phyloP scores from a whole-genome alignment of 345 rosid species.

The Capsella bursapastoris region DNA sequence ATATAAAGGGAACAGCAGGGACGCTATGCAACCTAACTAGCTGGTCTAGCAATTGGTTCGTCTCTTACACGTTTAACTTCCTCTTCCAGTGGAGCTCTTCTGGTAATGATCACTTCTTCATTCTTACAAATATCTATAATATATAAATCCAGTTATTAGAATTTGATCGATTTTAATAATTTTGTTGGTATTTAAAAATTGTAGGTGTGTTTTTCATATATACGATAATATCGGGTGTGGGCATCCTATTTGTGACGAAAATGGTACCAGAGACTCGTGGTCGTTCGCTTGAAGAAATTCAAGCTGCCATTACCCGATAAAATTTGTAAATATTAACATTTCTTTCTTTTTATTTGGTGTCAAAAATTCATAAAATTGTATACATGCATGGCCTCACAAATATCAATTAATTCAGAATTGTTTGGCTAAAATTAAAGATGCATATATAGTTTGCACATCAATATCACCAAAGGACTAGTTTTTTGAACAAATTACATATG shows the following conservation, averaged over 20 bases:
- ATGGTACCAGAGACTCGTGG: constrained; percentile 86
- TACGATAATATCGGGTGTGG: constrained; percentile 58
- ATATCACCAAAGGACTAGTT: no score
- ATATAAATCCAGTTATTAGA: background rate
- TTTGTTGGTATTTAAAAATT: background rate
- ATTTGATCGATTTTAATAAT: background rate
- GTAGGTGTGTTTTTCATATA: constrained; percentile 77
- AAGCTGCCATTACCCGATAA: constrained; percentile 49
- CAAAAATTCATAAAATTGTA: constrained; percentile 7
- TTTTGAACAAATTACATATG: no score
- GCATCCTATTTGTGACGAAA: constrained; percentile 67
- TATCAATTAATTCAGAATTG: background rate
- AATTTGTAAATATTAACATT: constrained; percentile 14
- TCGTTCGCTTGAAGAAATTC: constrained; percentile 76
- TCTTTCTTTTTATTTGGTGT: constrained; percentile 15
- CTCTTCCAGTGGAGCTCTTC: constrained; percentile 42
- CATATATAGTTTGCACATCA: background rate
- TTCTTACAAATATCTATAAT: background rate
- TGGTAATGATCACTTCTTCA: constrained; percentile 21
- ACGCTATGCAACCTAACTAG: constrained; percentile 79
- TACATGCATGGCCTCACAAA: background rate
- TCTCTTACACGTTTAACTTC: constrained; percentile 73
- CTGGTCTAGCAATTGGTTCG: constrained; percentile 85
- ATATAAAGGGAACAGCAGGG: constrained; percentile 83
- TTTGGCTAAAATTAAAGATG: constrained; percentile 1